Evolutionary conservation across 352 stramenopile species (phyloP).

Genomic region (Phytopythium ostracodes): DNA sequence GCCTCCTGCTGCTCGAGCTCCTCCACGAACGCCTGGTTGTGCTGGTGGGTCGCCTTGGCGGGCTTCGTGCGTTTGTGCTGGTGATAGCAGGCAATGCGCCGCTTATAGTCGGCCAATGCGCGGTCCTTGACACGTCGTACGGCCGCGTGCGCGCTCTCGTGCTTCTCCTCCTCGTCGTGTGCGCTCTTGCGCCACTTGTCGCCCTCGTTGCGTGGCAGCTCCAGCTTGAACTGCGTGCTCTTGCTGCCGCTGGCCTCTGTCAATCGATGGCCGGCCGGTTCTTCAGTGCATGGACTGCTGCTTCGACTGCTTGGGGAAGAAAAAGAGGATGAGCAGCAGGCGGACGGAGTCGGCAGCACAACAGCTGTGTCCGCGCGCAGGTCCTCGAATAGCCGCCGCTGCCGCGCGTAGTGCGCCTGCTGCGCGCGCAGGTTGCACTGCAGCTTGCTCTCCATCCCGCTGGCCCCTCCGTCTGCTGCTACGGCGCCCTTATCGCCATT

Average conservation of each 20-base stretch:
- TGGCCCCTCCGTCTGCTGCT: constrained; percentile 9
- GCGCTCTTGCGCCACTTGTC: constrained; percentile 5
- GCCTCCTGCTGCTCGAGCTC: constrained; percentile 49
- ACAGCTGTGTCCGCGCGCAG: constrained; percentile 22
- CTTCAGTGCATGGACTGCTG: neutral
- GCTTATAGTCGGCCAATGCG: constrained; percentile 30
- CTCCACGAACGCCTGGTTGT: constrained; percentile 13
- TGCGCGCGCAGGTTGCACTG: constrained; percentile 54
- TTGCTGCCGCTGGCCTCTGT: constrained; percentile 5
- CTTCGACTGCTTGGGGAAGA: neutral
- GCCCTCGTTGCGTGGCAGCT: constrained; percentile 3
- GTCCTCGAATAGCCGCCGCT: constrained; percentile 57
- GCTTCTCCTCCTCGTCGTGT: constrained; percentile 6
- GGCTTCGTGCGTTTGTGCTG: neutral
- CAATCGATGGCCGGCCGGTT: no score
- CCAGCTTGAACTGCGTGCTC: constrained; percentile 4
- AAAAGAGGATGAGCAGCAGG: neutral
- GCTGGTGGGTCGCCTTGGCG: neutral
- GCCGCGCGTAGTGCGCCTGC: constrained; percentile 54
- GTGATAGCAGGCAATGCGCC: constrained; percentile 3
- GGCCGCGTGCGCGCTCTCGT: constrained; percentile 20
- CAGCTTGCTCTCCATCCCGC: constrained; percentile 40
- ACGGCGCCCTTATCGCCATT: neutral
- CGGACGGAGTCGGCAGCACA: neutral
- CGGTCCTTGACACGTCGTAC: constrained; percentile 35